These are phyloP conservation scores for Podospora conica DNA, from an alignment of 495 filamentous ascomycete genomes.

Conservation along the genomic window DNA sequence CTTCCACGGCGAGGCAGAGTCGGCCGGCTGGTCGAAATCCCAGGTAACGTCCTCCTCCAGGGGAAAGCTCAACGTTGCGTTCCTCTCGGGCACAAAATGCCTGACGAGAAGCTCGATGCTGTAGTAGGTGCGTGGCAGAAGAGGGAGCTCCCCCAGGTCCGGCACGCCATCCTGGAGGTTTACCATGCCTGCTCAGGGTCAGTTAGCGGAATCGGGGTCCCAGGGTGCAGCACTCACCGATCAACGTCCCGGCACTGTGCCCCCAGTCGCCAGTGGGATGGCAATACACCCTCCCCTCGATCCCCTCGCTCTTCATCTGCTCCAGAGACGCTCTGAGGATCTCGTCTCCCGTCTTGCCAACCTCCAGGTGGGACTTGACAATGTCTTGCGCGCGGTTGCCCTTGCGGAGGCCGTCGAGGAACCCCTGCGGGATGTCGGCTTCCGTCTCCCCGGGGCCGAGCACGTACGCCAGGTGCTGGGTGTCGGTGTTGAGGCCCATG, in stretches of 20 bases:
- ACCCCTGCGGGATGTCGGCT: conserved; percentile 31
- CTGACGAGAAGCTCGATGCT: conserved; percentile 43
- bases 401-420: conserved; percentile 36
- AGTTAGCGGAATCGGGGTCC: background rate
- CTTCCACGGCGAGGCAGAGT: conserved; percentile 27
- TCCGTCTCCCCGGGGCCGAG: conserved; percentile 38
- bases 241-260: conserved; percentile 40
- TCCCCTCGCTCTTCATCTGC: conserved; percentile 37
- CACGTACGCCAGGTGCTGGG: conserved; percentile 44
- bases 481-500: conserved; percentile 44
- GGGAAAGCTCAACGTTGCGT: conserved; percentile 36
- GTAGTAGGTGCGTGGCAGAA: conserved; percentile 39
- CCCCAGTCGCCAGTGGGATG: conserved; percentile 49
- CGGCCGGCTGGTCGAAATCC: conserved; percentile 12
- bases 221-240: conserved; percentile 26
- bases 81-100: conserved; percentile 39
- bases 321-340: conserved; percentile 30
- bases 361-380: conserved; percentile 35
- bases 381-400: conserved; percentile 43
- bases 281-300: conserved; percentile 41
- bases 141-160: conserved; percentile 35
- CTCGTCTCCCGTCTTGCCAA: conserved; percentile 36
- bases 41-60: conserved; percentile 43
- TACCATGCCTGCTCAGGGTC: conserved; percentile 33
- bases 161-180: conserved; percentile 41